Base-by-base conservation (phyloP, 106 monocot genomes). In the Acorus calamus region DNA sequence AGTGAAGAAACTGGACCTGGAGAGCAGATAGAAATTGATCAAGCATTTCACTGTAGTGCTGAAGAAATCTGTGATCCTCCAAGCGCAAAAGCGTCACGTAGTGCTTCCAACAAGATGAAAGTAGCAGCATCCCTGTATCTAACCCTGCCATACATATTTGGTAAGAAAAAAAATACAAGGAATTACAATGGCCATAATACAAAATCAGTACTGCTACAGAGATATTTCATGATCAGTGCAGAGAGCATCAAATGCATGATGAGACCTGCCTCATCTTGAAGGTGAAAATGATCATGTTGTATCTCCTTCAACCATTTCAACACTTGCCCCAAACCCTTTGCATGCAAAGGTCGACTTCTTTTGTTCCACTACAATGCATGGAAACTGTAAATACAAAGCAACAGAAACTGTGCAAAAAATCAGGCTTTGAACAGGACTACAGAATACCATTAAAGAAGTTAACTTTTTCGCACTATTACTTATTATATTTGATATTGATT, bases 101-200 rank as follows among this genome's bases (percentile, higher is more conserved):
- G 49, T 69, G 69, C 42, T 60, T 69, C 69, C 69, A 69, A 48
- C 59, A 69, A 50, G 59, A 69, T 3, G 56, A 69, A 59, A 60
- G 69, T n/a, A 69, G 44, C 51, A 69, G 45, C 4, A 60, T 46
- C 49, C 69, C 69, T 41, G 11, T 52, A 13, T 42, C 60, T 42
- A 50, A 50, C 56, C 3, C 11, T 44, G 3, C 57, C 50, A 49
- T 46, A 58, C 60, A 42, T 11, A 13, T 59, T 58, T 41, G 52
- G 42, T 52, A 50, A n/a, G n/a, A n/a, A n/a, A n/a, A n/a, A n/a
- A n/a, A n/a, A 57, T 47, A 11, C 8, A n/a, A 14, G 4, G 6
- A n/a, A 58, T 50, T 60, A 14, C 59, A 46, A 9, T 7, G 5
- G 51, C 51, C 51, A 51, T 9, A 2, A 51, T 51, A 50, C 3